Evolutionary conservation across 495 filamentous ascomycete species (phyloP), one percentile per base, ranked within the genome.

Genomic region (Letharia columbiana): DNA sequence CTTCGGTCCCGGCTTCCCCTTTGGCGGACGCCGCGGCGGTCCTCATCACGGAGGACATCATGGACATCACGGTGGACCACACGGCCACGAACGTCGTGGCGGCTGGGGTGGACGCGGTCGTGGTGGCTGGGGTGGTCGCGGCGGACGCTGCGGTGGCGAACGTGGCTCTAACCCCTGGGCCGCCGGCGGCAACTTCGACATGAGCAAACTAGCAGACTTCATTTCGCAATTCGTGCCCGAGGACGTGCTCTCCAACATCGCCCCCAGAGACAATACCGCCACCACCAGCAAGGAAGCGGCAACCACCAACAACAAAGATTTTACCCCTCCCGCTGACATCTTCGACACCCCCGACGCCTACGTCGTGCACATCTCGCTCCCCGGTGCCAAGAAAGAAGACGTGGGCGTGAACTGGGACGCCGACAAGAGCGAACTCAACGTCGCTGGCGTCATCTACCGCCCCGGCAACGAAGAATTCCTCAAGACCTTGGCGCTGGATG

Each of bases 361-460:
- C 72, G 77, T 88, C 17, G 73, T 93, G 31, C 89, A 93, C 71
- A 74, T 90, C 52, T 87, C 89, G 2, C 76, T 93, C 0, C 87
- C 91, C 2, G 91, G 91, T 23, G 89, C 87, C 10, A 85, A 85
- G 75, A 91, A 90, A 72, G 82, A 89, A 67, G 89, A 95, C 72
- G 78, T 93, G 20, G 87, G 81, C 59, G 84, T 95, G 45, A 85
- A 85, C 73, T 95, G 86, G 77, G 86, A 92, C 70, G 78, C 83
- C 4, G 84, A 90, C 10, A 84, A 86, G 72, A 80, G 77, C 28
- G 79, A 82, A 54, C 74, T 95, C 52, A 82, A 78, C 63, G 77
- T 95, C 60, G 81, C 84, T 0, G 91, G 91, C 23, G 84, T 92
- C 8, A 80, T 91, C 35, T 81, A 91, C 70, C 80, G 89, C 3